Percentiles rank a stretch among this genome's conserved stretches.
Conservation (phyloP, 306 rosid species). For the Boehmeria nivea region DNA sequence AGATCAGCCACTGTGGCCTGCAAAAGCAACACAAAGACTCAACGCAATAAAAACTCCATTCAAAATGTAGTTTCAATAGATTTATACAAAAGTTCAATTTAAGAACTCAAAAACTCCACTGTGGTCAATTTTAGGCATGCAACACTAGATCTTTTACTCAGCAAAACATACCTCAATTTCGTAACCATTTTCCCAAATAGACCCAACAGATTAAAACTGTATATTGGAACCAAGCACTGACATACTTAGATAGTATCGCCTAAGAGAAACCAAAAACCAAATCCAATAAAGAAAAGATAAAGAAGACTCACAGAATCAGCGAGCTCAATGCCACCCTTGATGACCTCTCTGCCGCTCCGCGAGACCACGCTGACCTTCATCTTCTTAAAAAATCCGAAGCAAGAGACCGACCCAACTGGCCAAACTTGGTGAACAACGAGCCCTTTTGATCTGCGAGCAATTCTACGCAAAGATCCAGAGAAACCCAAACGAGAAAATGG, state of each 20-base stretch:
- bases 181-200: no score
- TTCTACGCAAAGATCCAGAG: constrained; percentile 32
- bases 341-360: constrained; percentile 72
- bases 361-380: constrained; percentile 85
- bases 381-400: constrained; percentile 15
- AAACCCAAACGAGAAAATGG: constrained; percentile 3
- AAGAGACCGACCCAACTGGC: no score
- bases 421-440: no score
- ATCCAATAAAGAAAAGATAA: background rate
- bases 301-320: constrained; percentile 57
- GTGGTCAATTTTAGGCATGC: no score
- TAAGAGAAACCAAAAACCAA: background rate
- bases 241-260: no score
- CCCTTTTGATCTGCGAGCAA: constrained; percentile 6
- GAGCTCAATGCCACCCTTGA: constrained; percentile 79
- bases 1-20: constrained; percentile 96
- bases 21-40: constrained; percentile 21
- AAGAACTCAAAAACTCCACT: background rate
- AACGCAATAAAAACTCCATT: no score
- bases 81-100: background rate
- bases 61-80: constrained; percentile 1
- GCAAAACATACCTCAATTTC: no score
- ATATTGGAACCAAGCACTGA: no score
- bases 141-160: no score
- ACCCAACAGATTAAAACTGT: no score